These are phyloP conservation scores for Spathaspora passalidarum DNA, from an alignment of 805 yeast species.

Conservation along the genomic window DNA sequence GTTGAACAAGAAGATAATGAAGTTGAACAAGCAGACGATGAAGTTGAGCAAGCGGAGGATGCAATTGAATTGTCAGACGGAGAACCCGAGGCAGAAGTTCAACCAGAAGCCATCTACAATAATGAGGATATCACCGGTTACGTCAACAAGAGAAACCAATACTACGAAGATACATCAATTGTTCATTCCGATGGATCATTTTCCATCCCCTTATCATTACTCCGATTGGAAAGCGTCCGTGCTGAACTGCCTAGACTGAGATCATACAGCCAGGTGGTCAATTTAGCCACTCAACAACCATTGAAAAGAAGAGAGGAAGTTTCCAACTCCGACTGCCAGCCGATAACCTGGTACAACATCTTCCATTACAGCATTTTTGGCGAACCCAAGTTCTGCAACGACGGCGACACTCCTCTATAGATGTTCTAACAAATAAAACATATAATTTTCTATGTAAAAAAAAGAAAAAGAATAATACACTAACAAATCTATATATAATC, in stretches of 20 bases:
- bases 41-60: background rate
- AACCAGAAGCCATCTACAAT: background rate
- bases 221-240: conserved; percentile 12
- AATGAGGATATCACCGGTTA: conserved; percentile 1
- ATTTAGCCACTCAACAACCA: background rate
- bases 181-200: conserved; percentile 11
- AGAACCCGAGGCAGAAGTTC: background rate
- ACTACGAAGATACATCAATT: background rate
- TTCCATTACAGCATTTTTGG: conserved; percentile 52
- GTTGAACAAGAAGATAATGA: conserved; percentile 1
- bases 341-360: conserved; percentile 51
- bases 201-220: conserved; percentile 19
- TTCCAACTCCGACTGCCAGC: conserved; percentile 36
- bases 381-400: conserved; percentile 35
- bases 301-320: conserved; percentile 1
- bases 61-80: too few species aligned
- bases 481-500: conserved; percentile 2
- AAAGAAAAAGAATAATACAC: background rate
- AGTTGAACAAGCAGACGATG: too few species aligned
- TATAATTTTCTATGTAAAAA: background rate
- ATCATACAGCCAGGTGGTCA: conserved; percentile 16
- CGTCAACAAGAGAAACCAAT: conserved; percentile 3
- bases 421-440: background rate
- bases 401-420: too few species aligned
- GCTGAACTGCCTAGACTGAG: conserved; percentile 15